Conservation (phyloP, 2,329 filamentous ascomycete genomes). For the Colletotrichum sojae region DNA sequence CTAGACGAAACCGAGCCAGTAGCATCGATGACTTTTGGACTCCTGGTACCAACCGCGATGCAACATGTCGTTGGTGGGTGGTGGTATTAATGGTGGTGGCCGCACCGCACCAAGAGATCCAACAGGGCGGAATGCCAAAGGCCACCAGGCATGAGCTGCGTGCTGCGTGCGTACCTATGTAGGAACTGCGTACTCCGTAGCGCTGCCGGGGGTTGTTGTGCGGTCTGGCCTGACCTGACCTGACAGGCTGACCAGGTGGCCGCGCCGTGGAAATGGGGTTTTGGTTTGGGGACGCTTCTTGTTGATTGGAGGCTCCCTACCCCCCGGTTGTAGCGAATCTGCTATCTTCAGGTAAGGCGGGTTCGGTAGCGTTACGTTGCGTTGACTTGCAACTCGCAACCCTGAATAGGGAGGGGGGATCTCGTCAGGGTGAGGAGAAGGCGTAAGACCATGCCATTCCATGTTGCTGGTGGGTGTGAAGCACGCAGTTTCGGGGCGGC, state of each 20-base stretch:
- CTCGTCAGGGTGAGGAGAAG: slow-evolving; percentile 3
- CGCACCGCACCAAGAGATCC: slow-evolving; percentile 33
- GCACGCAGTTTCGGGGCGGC: slow-evolving; percentile 15
- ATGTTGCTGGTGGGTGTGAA: neutral
- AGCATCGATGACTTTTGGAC: slow-evolving; percentile 10
- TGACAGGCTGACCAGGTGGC: slow-evolving; percentile 21
- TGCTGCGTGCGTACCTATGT: too few relatives aligned
- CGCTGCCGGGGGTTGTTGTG: slow-evolving; percentile 4
- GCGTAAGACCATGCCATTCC: neutral
- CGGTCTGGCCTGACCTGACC: slow-evolving; percentile 1
- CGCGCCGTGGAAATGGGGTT: neutral
- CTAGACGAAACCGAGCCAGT: slow-evolving; percentile 30
- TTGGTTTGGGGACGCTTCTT: neutral
- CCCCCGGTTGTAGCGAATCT: slow-evolving; percentile 18
- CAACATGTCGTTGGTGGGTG: slow-evolving; percentile 31
- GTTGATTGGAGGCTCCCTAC: slow-evolving; percentile 12
- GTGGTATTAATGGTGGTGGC: slow-evolving; percentile 14
- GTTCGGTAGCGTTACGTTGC: slow-evolving; percentile 35
- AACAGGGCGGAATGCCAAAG: slow-evolving; percentile 35
- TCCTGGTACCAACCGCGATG: slow-evolving; percentile 26
- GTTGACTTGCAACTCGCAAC: slow-evolving; percentile 24
- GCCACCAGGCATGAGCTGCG: neutral
- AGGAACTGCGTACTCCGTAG: neutral
- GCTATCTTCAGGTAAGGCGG: slow-evolving; percentile 33
- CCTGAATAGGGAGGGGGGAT: slow-evolving; percentile 14